Evolutionary conservation across 352 stramenopile genomes (phyloP).

Genomic region (Phytopythium litorale): DNA sequence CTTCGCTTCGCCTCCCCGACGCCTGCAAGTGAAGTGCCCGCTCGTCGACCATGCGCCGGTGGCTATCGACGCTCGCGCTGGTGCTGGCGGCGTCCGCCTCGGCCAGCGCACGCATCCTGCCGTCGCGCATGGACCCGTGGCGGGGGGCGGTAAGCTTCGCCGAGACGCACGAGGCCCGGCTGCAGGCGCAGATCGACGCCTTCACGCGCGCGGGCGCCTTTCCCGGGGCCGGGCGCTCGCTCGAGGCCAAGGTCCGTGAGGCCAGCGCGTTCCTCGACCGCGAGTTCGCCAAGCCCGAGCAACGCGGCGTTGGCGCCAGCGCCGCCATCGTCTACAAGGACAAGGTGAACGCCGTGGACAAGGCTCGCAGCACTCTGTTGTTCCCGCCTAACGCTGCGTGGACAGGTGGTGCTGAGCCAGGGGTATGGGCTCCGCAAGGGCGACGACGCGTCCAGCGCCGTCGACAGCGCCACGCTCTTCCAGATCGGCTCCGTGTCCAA

Average conservation of each 20-base stretch:
- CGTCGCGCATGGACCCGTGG: conserved; percentile 22
- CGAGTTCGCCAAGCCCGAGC: conserved; percentile 27
- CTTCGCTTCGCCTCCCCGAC: neutral
- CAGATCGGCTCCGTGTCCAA: conserved; percentile 70
- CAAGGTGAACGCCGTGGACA: conserved; percentile 8
- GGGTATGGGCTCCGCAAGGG: conserved; percentile 33
- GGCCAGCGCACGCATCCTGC: conserved; percentile 10
- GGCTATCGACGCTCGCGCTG: neutral
- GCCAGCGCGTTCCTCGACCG: conserved; percentile 35
- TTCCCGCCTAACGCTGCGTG: neutral
- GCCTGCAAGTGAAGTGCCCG: neutral
- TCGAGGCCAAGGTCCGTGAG: conserved; percentile 43
- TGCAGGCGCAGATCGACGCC: conserved; percentile 26
- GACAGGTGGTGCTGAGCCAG: conserved; percentile 29
- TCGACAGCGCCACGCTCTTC: conserved; percentile 48
- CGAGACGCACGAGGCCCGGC: conserved; percentile 11
- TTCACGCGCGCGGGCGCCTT: conserved; percentile 33
- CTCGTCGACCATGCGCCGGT: neutral
- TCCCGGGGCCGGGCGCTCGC: conserved; percentile 25
- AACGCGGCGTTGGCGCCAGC: conserved; percentile 38
- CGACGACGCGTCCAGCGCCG: conserved; percentile 24
- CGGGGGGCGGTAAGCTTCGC: conserved; percentile 10
- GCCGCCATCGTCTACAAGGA: conserved; percentile 51
- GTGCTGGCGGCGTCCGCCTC: neutral
- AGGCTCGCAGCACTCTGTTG: neutral